phyloP scores from a whole-genome alignment of 2,329 filamentous ascomycete species.

The Pestalotiopsis sp. region DNA sequence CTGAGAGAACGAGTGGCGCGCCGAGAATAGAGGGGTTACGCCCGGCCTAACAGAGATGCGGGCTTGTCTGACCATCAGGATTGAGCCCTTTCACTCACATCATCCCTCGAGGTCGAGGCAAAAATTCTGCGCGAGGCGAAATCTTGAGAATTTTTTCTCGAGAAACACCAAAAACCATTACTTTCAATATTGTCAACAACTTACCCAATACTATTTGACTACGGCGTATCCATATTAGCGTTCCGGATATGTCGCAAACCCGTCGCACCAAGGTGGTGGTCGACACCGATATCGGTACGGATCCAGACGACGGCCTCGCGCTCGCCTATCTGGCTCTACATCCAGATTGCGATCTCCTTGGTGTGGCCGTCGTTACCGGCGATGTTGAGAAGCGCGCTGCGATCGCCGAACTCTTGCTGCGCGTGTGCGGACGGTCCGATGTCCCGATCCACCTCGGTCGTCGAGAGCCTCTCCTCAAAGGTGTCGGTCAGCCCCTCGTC shows the following conservation, averaged over 20 bases:
- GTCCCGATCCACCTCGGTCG: slow-evolving; percentile 16
- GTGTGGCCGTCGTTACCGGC: slow-evolving; percentile 16
- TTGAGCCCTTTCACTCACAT: no score
- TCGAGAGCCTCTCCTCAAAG: slow-evolving; percentile 11
- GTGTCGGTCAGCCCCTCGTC: slow-evolving; percentile 6
- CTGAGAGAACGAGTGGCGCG: no score
- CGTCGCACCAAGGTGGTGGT: slow-evolving; percentile 17
- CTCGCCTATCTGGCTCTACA: slow-evolving; percentile 17
- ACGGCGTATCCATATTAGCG: neutral
- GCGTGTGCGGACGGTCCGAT: slow-evolving; percentile 1
- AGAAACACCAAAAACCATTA: neutral
- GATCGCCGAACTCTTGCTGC: slow-evolving; percentile 14
- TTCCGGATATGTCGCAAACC: neutral
- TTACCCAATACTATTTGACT: neutral
- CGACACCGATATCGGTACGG: slow-evolving; percentile 18
- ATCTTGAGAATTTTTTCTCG: neutral
- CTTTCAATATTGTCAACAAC: slow-evolving; percentile 1
- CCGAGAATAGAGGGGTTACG: no score
- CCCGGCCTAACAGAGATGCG: no score
- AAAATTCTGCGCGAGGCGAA: neutral
- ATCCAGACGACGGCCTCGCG: slow-evolving; percentile 18
- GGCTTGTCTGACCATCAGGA: no score
- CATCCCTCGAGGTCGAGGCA: no score
- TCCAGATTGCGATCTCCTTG: slow-evolving; percentile 16
- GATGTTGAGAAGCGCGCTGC: slow-evolving; percentile 15